Evolutionary conservation across 2,329 filamentous ascomycete genomes (phyloP).

Genomic region (Fusarium albidum): DNA sequence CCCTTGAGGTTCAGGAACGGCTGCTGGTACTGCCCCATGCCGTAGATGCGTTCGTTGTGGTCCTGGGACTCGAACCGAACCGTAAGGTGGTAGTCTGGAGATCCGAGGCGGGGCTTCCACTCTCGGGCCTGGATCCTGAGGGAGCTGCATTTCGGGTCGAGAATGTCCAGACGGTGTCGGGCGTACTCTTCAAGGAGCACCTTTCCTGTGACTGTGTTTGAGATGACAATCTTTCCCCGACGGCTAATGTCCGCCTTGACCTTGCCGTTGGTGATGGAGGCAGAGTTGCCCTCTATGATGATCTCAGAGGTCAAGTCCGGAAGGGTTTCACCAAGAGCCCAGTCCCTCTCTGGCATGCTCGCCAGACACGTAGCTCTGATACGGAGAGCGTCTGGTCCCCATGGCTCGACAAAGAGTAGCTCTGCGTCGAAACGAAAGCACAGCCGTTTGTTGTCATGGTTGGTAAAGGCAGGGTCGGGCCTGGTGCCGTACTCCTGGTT

Average conservation of each 20-base stretch:
- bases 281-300: slow-evolving; percentile 26
- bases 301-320: slow-evolving; percentile 17
- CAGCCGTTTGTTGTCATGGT: slow-evolving; percentile 35
- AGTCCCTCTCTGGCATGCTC: slow-evolving; percentile 47
- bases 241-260: slow-evolving; percentile 41
- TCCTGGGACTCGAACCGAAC: slow-evolving; percentile 65
- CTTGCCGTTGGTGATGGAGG: slow-evolving; percentile 42
- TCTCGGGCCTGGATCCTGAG: slow-evolving; percentile 65
- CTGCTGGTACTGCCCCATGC: slow-evolving; percentile 76
- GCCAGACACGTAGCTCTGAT: slow-evolving; percentile 54
- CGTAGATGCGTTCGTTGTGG: slow-evolving; percentile 67
- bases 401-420: slow-evolving; percentile 57
- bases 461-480: slow-evolving; percentile 24
- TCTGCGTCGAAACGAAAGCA: slow-evolving; percentile 52
- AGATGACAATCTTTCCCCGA: slow-evolving; percentile 43
- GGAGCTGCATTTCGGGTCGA: slow-evolving; percentile 68
- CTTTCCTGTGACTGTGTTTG: slow-evolving; percentile 37
- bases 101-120: slow-evolving; percentile 60
- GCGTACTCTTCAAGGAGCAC: slow-evolving; percentile 44
- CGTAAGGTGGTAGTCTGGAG: slow-evolving; percentile 62
- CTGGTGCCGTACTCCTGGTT: slow-evolving; percentile 28
- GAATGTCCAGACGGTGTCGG: slow-evolving; percentile 45
- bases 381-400: slow-evolving; percentile 56
- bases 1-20: slow-evolving; percentile 70
- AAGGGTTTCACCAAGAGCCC: slow-evolving; percentile 45